Evolutionary conservation across 371 early-diverging fungal genomes (phyloP).

Genomic region (Mortierella sp.): DNA sequence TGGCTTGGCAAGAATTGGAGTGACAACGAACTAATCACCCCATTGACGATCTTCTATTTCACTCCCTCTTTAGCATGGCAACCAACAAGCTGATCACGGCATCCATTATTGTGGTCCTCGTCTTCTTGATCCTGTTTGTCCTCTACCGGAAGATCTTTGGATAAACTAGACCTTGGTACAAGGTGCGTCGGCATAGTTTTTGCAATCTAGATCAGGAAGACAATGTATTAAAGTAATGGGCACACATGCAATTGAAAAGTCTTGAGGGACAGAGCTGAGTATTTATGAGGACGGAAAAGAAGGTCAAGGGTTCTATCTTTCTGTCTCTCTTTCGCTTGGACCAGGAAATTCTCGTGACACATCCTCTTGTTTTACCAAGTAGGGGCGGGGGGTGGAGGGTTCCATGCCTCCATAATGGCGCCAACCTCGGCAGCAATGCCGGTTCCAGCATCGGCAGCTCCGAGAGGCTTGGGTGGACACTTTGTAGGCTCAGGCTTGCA

Average conservation of each 20-base stretch:
- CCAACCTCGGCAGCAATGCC: not conserved
- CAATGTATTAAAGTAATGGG: not conserved
- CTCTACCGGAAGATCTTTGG: constrained; percentile 79
- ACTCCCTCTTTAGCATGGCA: constrained; percentile 73
- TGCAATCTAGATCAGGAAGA: not conserved
- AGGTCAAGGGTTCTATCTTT: not conserved
- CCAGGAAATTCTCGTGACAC: not conserved
- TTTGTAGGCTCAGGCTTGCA: constrained; percentile 20
- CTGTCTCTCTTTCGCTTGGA: not conserved
- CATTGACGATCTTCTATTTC: constrained; percentile 4
- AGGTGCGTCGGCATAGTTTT: not conserved
- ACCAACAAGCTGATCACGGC: constrained; percentile 89
- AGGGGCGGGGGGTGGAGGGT: not conserved
- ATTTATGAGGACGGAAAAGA: not conserved
- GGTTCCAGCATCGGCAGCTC: not conserved
- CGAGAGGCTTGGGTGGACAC: not conserved
- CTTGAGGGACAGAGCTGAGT: not conserved
- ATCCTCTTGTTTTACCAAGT: not conserved
- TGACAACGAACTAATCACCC: not conserved
- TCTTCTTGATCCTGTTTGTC: constrained; percentile 86
- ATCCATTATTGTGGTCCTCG: constrained; percentile 86
- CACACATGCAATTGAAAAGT: not conserved
- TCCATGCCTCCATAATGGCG: not conserved
- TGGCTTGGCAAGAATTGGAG: not conserved
- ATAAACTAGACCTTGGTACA: not conserved